phyloP scores from a whole-genome alignment of 768 basidiomycete genomes.

The Termitomyces titanicus region DNA sequence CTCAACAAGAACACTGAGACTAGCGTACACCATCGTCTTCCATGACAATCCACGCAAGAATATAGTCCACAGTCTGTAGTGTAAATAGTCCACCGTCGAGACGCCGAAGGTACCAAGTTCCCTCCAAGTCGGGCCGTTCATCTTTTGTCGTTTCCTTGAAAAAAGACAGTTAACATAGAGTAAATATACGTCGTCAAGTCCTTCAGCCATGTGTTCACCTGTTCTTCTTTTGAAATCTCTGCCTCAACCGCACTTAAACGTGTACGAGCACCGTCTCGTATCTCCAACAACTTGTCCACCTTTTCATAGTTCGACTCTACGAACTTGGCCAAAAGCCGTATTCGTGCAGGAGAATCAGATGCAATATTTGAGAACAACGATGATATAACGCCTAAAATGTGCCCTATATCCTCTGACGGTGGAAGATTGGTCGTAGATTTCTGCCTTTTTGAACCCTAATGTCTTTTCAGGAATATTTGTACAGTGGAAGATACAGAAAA shows the following conservation, averaged over 20 bases:
- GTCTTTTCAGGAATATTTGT: conserved; percentile 7
- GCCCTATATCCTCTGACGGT: conserved; percentile 79
- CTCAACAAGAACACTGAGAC: conserved; percentile 1
- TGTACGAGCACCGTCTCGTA: conserved; percentile 65
- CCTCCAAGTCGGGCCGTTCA: conserved; percentile 63
- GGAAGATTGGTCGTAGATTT: conserved; percentile 43
- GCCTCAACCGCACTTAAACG: conserved; percentile 59
- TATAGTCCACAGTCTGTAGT: conserved; percentile 89
- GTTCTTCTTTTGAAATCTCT: conserved; percentile 67
- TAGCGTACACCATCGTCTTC: conserved; percentile 91
- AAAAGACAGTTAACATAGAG: neutral
- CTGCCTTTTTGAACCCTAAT: conserved; percentile 59
- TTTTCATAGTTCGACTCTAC: conserved; percentile 93
- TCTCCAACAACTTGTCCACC: conserved; percentile 87
- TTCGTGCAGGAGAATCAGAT: conserved; percentile 77
- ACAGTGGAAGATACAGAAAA: neutral
- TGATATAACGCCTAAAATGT: conserved; percentile 83
- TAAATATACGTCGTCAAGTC: neutral
- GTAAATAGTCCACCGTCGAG: conserved; percentile 87
- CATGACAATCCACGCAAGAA: conserved; percentile 93
- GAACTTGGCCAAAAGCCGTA: conserved; percentile 88
- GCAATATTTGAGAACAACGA: conserved; percentile 86
- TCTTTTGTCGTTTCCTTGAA: conserved; percentile 51
- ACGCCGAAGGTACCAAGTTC: conserved; percentile 79
- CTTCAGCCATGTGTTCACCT: conserved; percentile 35